These are phyloP conservation scores for Tulasnella sp. DNA, from an alignment of 768 basidiomycete genomes.

Conservation along the genomic window DNA sequence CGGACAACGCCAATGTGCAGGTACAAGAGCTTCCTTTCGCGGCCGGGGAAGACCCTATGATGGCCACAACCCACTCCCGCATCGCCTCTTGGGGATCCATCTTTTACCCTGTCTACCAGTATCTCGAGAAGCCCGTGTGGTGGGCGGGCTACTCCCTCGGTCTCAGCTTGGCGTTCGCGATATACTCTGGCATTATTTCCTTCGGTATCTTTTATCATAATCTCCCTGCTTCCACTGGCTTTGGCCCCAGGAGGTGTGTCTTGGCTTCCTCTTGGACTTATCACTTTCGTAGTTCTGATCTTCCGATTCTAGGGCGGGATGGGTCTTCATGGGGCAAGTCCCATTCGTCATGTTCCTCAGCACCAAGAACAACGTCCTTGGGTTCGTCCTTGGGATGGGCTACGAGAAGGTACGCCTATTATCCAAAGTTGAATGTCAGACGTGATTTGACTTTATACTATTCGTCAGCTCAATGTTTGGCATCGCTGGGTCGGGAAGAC, in stretches of 20 bases:
- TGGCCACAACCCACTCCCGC: neutral
- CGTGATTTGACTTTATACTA: neutral
- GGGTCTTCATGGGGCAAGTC: constrained; percentile 8
- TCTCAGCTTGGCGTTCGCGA: neutral
- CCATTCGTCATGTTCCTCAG: constrained; percentile 14
- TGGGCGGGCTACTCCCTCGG: neutral
- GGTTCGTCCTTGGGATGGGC: constrained; percentile 9
- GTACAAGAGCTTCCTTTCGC: neutral
- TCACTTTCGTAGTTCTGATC: too few species aligned
- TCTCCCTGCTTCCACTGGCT: too few species aligned
- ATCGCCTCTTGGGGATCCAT: neutral
- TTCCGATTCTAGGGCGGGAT: neutral
- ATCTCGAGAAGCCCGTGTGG: neutral
- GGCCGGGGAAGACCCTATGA: neutral
- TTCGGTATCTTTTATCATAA: constrained; percentile 6
- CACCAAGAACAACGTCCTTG: constrained; percentile 17
- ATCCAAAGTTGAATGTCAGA: neutral
- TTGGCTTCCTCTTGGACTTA: neutral
- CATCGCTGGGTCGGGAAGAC: constrained; percentile 59
- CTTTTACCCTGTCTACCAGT: constrained; percentile 1
- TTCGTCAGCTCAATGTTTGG: constrained; percentile 51
- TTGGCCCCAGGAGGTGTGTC: neutral
- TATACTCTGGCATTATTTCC: constrained; percentile 11
- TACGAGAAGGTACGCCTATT: constrained; percentile 11
- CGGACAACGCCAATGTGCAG: neutral